These are phyloP conservation scores for Cardamine chenopodiifolia DNA, from an alignment of 345 rosid genomes.

Conservation along the genomic window DNA sequence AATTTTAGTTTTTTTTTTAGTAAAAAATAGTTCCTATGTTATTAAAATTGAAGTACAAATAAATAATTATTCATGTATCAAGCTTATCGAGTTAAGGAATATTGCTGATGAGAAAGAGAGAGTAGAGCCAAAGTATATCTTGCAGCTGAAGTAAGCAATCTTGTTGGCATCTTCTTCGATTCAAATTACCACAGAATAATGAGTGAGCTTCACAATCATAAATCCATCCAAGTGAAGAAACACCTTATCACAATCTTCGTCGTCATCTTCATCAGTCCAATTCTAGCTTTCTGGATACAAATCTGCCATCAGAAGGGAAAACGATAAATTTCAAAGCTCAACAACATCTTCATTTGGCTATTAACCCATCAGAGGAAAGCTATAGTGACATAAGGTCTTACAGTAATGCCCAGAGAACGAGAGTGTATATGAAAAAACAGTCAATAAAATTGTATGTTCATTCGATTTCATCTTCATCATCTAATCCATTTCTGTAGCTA, in stretches of 20 bases:
- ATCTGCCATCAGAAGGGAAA: background rate
- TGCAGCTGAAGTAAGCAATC: conserved; percentile 39
- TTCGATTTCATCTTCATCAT: conserved; percentile 52
- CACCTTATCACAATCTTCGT: background rate
- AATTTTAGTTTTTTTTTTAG: background rate
- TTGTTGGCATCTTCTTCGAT: conserved; percentile 25
- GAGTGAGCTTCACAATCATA: conserved; percentile 25
- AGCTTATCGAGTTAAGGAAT: conserved; percentile 43
- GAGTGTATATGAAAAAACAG: background rate
- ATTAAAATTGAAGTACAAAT: too few species aligned
- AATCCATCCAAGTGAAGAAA: background rate
- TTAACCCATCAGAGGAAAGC: background rate
- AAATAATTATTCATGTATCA: too few species aligned
- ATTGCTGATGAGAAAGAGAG: conserved; percentile 40
- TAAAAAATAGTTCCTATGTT: too few species aligned
- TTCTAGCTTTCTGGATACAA: conserved; percentile 4
- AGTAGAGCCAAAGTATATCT: conserved; percentile 42
- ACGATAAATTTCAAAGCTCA: conserved; percentile 14
- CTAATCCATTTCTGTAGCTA: conserved; percentile 50
- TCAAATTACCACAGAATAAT: conserved; percentile 20
- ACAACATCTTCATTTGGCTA: conserved; percentile 1
- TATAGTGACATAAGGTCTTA: background rate
- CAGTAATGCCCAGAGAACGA: background rate
- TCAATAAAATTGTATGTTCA: background rate
- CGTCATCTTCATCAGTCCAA: background rate